phyloP scores from a whole-genome alignment of 805 yeast genomes.

The Myxozyma lipomycoides region DNA sequence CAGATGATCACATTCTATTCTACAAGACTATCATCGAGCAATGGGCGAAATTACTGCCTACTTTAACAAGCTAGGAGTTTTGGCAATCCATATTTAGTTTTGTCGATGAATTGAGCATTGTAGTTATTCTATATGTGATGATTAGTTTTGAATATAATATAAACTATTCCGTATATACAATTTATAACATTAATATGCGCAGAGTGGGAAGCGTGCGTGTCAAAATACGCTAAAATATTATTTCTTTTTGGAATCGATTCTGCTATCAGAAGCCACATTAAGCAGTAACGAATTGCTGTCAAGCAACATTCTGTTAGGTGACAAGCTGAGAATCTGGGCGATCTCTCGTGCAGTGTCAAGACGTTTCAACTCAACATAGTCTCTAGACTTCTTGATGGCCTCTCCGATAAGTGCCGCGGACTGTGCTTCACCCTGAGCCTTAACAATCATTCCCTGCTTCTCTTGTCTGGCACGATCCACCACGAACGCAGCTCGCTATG shows the following conservation, averaged over 20 bases:
- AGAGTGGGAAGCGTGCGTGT: too few relatives aligned
- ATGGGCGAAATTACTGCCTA: slow-evolving; percentile 25
- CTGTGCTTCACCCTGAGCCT: slow-evolving; percentile 97
- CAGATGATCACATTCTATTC: slow-evolving; percentile 71
- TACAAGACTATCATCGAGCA: slow-evolving; percentile 45
- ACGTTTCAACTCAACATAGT: slow-evolving; percentile 93
- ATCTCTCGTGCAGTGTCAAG: slow-evolving; percentile 96
- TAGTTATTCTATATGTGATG: too few relatives aligned
- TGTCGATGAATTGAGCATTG: too few relatives aligned
- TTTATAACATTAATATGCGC: neutral
- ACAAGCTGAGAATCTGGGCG: slow-evolving; percentile 74
- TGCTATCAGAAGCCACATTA: slow-evolving; percentile 78
- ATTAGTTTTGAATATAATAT: too few relatives aligned
- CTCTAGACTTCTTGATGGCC: slow-evolving; percentile 93
- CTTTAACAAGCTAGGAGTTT: slow-evolving; percentile 17
- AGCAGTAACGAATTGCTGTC: slow-evolving; percentile 89
- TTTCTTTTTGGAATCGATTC: slow-evolving; percentile 37
- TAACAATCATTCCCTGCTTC: slow-evolving; percentile 93
- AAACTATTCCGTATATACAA: neutral
- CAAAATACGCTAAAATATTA: too few relatives aligned
- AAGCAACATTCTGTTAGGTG: slow-evolving; percentile 87
- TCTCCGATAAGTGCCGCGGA: slow-evolving; percentile 98
- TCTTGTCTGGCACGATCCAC: slow-evolving; percentile 98
- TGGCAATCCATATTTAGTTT: neutral
- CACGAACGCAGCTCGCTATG: slow-evolving; percentile 79